Conservation (phyloP, 768 basidiomycete species). For the Rhodotorula babjevae region DNA sequence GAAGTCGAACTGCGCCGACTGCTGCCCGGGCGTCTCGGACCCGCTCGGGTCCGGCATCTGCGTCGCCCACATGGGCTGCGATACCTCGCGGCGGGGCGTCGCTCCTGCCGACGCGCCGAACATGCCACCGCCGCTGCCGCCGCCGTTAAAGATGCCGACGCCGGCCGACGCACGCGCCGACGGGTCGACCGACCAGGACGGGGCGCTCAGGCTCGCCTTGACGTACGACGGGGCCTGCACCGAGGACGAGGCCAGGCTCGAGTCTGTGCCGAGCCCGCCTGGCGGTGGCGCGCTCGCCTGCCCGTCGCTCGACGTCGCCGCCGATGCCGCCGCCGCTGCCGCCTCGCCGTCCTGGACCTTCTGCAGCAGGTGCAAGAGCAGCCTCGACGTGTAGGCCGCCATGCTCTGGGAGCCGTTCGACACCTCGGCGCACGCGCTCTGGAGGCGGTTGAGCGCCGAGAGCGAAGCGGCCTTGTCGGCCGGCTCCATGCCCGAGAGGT, state of each 20-base stretch:
- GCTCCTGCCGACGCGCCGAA: too few species aligned
- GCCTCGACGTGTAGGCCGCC: conserved; percentile 7
- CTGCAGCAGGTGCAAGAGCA: conserved; percentile 8
- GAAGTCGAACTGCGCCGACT: background rate
- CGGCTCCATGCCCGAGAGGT: conserved; percentile 4
- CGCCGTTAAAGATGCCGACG: background rate
- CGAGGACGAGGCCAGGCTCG: too few species aligned
- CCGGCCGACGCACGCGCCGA: background rate
- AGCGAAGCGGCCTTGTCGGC: background rate
- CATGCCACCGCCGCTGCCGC: background rate
- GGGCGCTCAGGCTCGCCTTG: conserved; percentile 6
- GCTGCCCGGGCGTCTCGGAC: background rate
- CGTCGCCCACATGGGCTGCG: background rate
- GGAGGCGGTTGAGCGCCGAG: background rate
- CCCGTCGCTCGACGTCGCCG: too few species aligned
- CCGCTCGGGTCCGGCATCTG: background rate
- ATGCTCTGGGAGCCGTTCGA: background rate
- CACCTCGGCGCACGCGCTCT: background rate
- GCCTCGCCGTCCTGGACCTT: background rate
- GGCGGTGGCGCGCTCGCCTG: too few species aligned
- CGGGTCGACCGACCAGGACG: background rate
- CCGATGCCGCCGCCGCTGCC: background rate
- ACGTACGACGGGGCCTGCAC: background rate
- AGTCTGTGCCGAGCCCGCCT: too few species aligned
- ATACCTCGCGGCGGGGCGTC: background rate